These are phyloP conservation scores for Scedosporium boydii DNA, from an alignment of 2,329 filamentous ascomycete genomes.

Conservation along the genomic window DNA sequence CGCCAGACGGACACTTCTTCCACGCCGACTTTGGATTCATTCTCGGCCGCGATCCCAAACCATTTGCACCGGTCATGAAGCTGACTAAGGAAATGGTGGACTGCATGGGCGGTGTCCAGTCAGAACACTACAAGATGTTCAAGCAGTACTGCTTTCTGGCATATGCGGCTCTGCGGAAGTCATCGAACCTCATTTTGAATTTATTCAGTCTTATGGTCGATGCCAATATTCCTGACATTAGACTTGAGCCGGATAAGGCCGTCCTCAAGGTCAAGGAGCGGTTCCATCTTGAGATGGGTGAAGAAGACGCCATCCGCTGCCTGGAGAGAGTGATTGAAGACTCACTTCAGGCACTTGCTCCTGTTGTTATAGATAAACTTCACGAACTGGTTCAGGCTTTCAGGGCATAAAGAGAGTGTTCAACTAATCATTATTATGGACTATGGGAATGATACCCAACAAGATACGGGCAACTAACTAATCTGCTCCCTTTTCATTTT, in stretches of 20 bases:
- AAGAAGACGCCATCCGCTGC: slow-evolving; percentile 83
- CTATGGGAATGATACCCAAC: neutral
- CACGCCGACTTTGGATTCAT: slow-evolving; percentile 99
- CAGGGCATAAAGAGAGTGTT: slow-evolving; percentile 45
- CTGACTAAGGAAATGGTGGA: slow-evolving; percentile 97
- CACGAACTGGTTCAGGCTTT: slow-evolving; percentile 92
- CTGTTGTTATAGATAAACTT: slow-evolving; percentile 87
- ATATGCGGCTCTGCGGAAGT: slow-evolving; percentile 84
- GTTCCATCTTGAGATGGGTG: slow-evolving; percentile 82
- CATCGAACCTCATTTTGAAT: slow-evolving; percentile 83
- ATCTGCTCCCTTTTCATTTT: neutral
- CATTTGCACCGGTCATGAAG: slow-evolving; percentile 95
- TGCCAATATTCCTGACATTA: slow-evolving; percentile 92
- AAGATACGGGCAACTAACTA: neutral
- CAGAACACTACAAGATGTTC: slow-evolving; percentile 77
- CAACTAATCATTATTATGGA: neutral
- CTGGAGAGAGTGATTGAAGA: slow-evolving; percentile 88
- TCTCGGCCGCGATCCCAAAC: slow-evolving; percentile 90
- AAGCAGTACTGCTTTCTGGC: slow-evolving; percentile 95
- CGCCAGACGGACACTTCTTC: slow-evolving; percentile 90
- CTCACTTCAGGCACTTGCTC: slow-evolving; percentile 79
- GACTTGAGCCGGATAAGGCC: slow-evolving; percentile 83
- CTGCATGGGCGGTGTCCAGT: slow-evolving; percentile 82
- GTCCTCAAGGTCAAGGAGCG: slow-evolving; percentile 92
- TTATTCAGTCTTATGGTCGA: slow-evolving; percentile 96